A percentile compares a stretch with the other conserved stretches of the same genome.
These are phyloP conservation scores for Tulasnella sp. DNA, from an alignment of 768 basidiomycete species.

Conservation along the genomic window DNA sequence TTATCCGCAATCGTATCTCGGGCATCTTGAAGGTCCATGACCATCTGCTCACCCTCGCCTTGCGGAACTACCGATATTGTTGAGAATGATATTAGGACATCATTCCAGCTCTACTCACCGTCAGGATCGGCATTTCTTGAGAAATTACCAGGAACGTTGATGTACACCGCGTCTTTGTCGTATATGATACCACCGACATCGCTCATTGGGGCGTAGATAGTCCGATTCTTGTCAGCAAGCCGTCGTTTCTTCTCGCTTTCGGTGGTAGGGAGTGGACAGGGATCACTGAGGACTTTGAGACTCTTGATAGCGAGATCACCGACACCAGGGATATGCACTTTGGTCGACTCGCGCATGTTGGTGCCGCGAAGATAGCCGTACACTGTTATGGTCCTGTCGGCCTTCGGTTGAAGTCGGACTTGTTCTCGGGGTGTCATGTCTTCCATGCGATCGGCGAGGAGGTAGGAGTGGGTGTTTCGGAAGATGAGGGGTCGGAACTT, in stretches of 20 bases:
- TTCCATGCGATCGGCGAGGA: constrained; percentile 88
- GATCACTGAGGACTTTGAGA: constrained; percentile 72
- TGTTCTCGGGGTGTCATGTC: constrained; percentile 85
- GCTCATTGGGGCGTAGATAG: constrained; percentile 97
- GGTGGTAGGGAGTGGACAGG: constrained; percentile 84
- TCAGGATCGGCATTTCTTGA: constrained; percentile 42
- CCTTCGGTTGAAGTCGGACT: constrained; percentile 69
- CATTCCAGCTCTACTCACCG: constrained; percentile 41
- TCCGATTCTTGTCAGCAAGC: constrained; percentile 87
- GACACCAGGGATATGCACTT: constrained; percentile 88
- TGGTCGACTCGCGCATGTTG: constrained; percentile 59
- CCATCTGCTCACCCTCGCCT: constrained; percentile 96
- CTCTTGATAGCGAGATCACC: constrained; percentile 74
- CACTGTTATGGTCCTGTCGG: constrained; percentile 84
- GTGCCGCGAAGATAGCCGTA: constrained; percentile 94
- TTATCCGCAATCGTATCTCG: constrained; percentile 68
- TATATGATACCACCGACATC: constrained; percentile 94
- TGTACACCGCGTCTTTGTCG: constrained; percentile 97
- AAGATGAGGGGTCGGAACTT: constrained; percentile 97
- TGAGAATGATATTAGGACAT: neutral
- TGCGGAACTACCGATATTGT: constrained; percentile 41
- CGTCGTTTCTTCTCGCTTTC: constrained; percentile 81
- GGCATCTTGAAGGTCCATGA: constrained; percentile 89
- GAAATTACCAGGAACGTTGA: constrained; percentile 94
- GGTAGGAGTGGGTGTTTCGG: constrained; percentile 88